A percentile compares a stretch with the other conserved stretches of the same genome.
Evolutionary conservation across 2,329 filamentous ascomycete species (phyloP).

Genomic region (Colletotrichum lupini): DNA sequence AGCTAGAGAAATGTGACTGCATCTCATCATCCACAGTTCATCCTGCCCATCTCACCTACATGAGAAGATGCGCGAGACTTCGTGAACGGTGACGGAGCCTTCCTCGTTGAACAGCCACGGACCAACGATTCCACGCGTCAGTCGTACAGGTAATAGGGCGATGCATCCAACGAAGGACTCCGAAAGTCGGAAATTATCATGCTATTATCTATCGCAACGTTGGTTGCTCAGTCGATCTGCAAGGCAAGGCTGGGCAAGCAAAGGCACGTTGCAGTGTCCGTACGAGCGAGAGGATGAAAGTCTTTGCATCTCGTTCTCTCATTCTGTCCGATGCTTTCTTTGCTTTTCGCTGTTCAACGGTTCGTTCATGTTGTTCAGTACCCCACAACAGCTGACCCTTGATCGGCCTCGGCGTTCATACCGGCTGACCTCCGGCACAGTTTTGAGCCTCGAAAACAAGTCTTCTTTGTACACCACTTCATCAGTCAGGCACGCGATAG

Average conservation of each 20-base stretch:
- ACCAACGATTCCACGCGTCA: not conserved
- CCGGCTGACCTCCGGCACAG: not conserved
- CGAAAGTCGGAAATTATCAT: not conserved
- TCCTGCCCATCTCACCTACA: conserved; percentile 28
- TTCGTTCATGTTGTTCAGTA: conserved; percentile 3
- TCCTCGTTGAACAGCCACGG: not conserved
- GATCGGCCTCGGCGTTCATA: not conserved
- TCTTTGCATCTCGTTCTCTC: conserved; percentile 8
- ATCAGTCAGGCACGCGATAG: not conserved
- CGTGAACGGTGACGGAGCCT: not conserved
- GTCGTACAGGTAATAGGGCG: not conserved
- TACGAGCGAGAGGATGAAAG: not conserved
- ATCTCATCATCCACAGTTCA: conserved; percentile 19
- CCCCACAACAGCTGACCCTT: conserved; percentile 8
- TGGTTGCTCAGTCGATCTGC: conserved; percentile 19
- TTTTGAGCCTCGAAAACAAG: not conserved
- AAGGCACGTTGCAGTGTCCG: not conserved
- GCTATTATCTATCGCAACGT: not conserved
- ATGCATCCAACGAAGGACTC: not conserved
- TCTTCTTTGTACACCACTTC: conserved; percentile 16
- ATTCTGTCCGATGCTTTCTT: not conserved
- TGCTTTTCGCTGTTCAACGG: not conserved
- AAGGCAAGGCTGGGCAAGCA: conserved; percentile 13
- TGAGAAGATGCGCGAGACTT: conserved; percentile 13
- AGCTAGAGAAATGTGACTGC: conserved; percentile 15